Evolutionary conservation across 2,329 filamentous ascomycete genomes (phyloP), one percentile per base, ranked within the genome.

Genomic region (Orbilia blumenaviensis): DNA sequence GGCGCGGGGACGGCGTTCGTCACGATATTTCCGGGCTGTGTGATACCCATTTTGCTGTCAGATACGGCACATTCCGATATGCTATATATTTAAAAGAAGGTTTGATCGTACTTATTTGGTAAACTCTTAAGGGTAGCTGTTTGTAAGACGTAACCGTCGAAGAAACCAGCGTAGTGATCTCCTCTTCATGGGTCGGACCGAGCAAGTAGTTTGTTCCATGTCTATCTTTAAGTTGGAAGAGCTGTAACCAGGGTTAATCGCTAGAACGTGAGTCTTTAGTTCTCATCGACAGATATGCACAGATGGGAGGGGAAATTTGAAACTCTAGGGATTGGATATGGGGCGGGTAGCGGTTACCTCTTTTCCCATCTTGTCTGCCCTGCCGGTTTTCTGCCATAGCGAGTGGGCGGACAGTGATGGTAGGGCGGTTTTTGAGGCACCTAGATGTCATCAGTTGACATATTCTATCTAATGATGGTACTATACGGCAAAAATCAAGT

Each of bases 181-280:
- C 95, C 82, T 99, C 95, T 81, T 99, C 95, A 77, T 99, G 95
- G 0, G 95, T 99, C 0, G 95, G 95, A 0, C 93, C 91, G 2
- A 99, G 87, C 29, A 99, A 86, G 77, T 92, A 92, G 2, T 87
- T 86, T 0, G 87, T 85, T 5, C 91, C 88, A 82, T 91, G 95
- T 67, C 95, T 89, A 82, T 98, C 95, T 48, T 87, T 84, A 52
- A 98, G 88, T 44, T 88, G 89, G 79, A 97, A 94, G 18, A 97
- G 87, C 90, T 95, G 80, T 36, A 63, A 9, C 52, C 52, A 56
- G 29, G 41, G 54, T 38, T 18, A 62, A 60, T 66, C 56, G 67
- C 77, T 67, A 58, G 21, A 48, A 27, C 29, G 44, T 74, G 3
- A 50, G 29, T 46, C 44, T 67, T 83, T 48, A 83, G 80, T 21